Percentiles rank a stretch among this genome's conserved stretches.
Evolutionary conservation across 345 rosid species (phyloP).

Genomic region (Eucalyptus erythrocorys): DNA sequence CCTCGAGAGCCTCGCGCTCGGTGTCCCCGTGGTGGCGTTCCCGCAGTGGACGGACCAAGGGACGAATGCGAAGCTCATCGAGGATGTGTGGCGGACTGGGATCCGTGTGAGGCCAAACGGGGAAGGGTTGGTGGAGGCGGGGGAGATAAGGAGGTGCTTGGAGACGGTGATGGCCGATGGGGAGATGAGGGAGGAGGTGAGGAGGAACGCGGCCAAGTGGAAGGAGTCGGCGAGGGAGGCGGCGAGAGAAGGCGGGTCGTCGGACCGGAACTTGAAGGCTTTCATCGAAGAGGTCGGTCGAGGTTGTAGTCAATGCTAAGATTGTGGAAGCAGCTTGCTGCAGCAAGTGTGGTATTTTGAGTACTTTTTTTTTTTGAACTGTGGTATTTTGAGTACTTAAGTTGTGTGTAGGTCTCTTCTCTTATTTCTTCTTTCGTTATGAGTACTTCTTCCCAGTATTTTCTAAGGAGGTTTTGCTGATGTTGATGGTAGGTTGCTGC

Average conservation of each 20-base stretch:
- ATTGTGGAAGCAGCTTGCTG: background rate
- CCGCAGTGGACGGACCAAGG: constrained; percentile 51
- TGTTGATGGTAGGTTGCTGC: background rate
- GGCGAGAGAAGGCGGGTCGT: constrained; percentile 35
- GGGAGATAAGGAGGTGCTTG: too few relatives aligned
- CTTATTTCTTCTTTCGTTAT: background rate
- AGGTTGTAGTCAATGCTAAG: background rate
- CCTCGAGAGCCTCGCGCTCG: constrained; percentile 34
- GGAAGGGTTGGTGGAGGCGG: constrained; percentile 30
- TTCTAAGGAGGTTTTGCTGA: background rate
- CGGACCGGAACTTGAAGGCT: constrained; percentile 31
- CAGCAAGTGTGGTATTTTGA: background rate
- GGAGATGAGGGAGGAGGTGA: constrained; percentile 16
- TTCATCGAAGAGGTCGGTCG: constrained; percentile 16
- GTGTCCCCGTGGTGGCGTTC: constrained; percentile 55
- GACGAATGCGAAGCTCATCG: constrained; percentile 45
- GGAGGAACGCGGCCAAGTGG: constrained; percentile 34
- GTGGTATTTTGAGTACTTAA: background rate
- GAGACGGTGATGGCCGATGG: constrained; percentile 17
- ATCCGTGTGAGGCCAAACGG: constrained; percentile 16
- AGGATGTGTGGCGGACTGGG: constrained; percentile 17
- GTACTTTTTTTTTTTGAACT: too few relatives aligned
- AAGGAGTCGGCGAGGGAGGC: constrained; percentile 29
- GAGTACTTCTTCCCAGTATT: background rate
- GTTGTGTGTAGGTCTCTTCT: background rate